Percentiles rank a stretch among this genome's conserved stretches.
Conservation (phyloP, 2,329 filamentous ascomycete genomes). For the Cryphonectria nitschkei region DNA sequence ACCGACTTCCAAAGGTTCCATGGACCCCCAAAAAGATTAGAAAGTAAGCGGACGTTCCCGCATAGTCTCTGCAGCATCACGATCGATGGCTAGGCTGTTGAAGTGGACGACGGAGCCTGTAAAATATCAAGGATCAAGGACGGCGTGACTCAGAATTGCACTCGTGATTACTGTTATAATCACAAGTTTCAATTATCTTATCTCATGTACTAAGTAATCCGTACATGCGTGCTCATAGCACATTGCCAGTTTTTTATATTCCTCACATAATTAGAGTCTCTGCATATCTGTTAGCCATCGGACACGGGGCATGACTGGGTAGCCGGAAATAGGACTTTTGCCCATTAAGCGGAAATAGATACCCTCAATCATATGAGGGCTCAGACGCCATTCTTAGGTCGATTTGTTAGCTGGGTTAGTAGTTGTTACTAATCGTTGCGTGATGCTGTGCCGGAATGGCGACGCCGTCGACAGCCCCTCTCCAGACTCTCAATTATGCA, state of each 20-base stretch:
- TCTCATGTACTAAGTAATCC: neutral
- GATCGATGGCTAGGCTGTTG: neutral
- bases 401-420: neutral
- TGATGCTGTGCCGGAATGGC: constrained; percentile 13
- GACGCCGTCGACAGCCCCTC: neutral
- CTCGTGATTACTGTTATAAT: neutral
- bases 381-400: neutral
- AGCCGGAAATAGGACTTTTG: neutral
- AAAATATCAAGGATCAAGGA: neutral
- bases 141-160: neutral
- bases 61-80: neutral
- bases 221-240: neutral
- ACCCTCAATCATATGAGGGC: neutral
- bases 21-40: neutral
- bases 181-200: neutral
- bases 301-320: too few relatives aligned
- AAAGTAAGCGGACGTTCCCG: neutral
- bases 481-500: neutral
- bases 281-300: neutral
- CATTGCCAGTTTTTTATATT: neutral
- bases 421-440: neutral
- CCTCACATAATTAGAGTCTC: neutral
- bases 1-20: neutral
- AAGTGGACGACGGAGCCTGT: neutral
- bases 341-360: neutral